Evolutionary conservation across 1,284 basidiomycete genomes (phyloP), one percentile per base, ranked within the genome.

Genomic region (Tylopilus orsonianus): DNA sequence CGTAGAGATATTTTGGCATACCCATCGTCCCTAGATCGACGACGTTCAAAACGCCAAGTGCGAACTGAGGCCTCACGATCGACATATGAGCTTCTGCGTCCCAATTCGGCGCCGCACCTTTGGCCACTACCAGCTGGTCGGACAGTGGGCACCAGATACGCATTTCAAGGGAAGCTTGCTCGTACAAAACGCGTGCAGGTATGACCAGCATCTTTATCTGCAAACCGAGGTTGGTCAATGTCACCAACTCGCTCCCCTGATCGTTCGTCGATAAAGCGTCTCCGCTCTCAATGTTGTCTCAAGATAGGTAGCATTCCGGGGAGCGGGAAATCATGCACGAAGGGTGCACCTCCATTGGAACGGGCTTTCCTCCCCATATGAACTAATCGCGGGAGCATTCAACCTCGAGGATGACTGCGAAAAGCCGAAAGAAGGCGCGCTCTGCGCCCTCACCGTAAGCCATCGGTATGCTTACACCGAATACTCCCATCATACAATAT

Each of bases 401-500:
- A 7, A 47, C 34, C 8, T 30, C 19, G 19, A 47, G 39, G 5
- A 37, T 9, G 5, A 34, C 22, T 18, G 22, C 18, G n/a, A 48
- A 37, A 4, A 48, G 29, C n/a, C 46, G 24, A 8, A 42, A 48
- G 26, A 48, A 41, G 12, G 46, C 41, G 22, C 46, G 46, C 9
- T 48, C 20, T 2, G 18, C 18, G 23, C 40, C 46, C 8, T 48
- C 41, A 1, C 41, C 46, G 22, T 47, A 48, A 1, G 46, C 46
- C 10, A 48, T n/a, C 4, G 41, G 24, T 3, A 43, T 36, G 24
- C 27, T 42, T 3, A 49, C 35, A 2, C 34, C 47, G 5, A 52
- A 48, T 9, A 52, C 23, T 12, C 41, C 49, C 39, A 51, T 51
- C 20, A 51, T 24, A 14, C 39, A 50, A 16, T 51, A 51, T 12